Conservation (phyloP, 305 asterid species). For the Withania somnifera region DNA sequence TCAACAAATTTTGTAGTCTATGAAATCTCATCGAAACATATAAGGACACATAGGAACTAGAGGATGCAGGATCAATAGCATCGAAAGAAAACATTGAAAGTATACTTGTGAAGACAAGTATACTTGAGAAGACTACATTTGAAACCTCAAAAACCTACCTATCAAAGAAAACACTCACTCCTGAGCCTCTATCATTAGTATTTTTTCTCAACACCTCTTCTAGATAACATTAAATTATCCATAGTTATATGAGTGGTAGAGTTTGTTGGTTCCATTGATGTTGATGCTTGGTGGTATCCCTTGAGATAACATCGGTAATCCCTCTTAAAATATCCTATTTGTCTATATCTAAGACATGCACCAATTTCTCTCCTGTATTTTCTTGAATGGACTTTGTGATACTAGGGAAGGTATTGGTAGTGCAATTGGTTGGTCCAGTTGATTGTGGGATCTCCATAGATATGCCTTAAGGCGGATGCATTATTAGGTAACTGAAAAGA, state of each 20-base stretch:
- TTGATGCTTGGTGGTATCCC: background rate
- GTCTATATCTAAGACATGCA: background rate
- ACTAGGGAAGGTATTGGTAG: too few relatives aligned
- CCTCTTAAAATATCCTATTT: background rate
- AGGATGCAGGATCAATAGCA: background rate
- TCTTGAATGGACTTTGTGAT: background rate
- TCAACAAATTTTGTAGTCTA: too few relatives aligned
- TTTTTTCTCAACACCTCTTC: too few relatives aligned
- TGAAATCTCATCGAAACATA: too few relatives aligned
- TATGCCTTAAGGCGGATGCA: too few relatives aligned
- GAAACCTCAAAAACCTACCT: background rate
- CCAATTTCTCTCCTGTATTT: background rate
- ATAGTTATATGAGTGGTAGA: background rate
- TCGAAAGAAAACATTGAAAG: background rate
- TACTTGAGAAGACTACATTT: too few relatives aligned
- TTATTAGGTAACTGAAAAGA: too few relatives aligned
- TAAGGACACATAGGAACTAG: background rate
- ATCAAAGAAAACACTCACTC: too few relatives aligned
- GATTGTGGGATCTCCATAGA: too few relatives aligned
- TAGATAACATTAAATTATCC: background rate
- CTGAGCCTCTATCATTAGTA: too few relatives aligned
- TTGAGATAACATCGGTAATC: background rate
- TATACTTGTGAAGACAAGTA: too few relatives aligned
- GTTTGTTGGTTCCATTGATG: background rate
- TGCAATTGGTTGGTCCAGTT: too few relatives aligned